phyloP scores from a whole-genome alignment of 495 filamentous ascomycete genomes.

The Lophiotrema nucula region DNA sequence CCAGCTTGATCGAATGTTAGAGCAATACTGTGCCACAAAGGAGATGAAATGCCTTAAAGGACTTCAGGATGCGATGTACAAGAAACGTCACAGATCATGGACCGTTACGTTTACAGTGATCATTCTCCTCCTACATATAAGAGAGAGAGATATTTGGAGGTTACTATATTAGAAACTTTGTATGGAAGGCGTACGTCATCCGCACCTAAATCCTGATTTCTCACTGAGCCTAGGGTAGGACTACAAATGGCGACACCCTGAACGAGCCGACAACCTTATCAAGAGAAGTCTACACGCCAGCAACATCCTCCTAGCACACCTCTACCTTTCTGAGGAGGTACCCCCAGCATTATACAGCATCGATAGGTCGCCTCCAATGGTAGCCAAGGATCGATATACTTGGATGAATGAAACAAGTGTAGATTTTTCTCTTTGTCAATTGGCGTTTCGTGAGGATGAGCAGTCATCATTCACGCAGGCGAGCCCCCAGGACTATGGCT shows the following conservation, averaged over 20 bases:
- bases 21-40: background rate
- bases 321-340: background rate
- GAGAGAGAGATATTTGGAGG: background rate
- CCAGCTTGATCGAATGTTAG: background rate
- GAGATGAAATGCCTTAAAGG: background rate
- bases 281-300: background rate
- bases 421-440: background rate
- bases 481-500: background rate
- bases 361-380: background rate
- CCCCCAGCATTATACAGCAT: background rate
- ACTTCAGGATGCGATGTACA: background rate
- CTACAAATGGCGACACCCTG: background rate
- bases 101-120: background rate
- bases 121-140: background rate
- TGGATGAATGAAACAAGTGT: background rate
- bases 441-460: background rate
- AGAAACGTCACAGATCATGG: background rate
- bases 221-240: background rate
- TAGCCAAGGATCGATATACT: background rate
- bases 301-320: background rate
- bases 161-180: background rate
- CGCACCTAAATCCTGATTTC: background rate
- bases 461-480: background rate
- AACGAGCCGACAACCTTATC: background rate
- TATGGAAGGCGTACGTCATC: background rate